Conservation (phyloP, 331 rosid species). For the Malus hybrid region DNA sequence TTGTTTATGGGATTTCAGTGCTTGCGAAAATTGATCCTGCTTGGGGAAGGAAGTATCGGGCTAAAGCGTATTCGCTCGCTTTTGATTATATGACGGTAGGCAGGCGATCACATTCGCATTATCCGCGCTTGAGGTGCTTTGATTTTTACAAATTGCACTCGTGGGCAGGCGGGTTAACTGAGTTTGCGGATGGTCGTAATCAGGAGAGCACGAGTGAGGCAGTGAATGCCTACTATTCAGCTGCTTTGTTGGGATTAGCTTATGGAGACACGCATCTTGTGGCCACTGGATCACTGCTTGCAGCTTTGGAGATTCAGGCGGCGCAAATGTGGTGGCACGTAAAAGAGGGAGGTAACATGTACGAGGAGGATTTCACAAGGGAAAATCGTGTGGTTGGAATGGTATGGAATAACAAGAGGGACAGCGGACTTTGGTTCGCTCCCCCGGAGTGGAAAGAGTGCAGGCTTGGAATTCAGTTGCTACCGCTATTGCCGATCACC, state of each 20-base stretch:
- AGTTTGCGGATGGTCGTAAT: conserved; percentile 71
- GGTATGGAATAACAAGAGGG: conserved; percentile 73
- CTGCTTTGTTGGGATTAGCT: conserved; percentile 71
- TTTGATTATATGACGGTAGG: conserved; percentile 62
- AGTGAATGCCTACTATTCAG: conserved; percentile 71
- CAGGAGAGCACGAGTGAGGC: conserved; percentile 87
- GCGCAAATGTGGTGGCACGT: conserved; percentile 86
- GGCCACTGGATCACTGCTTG: conserved; percentile 51
- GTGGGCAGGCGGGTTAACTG: conserved; percentile 81
- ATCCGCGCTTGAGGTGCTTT: conserved; percentile 64
- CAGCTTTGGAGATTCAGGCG: conserved; percentile 55
- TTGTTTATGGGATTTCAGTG: too few species aligned
- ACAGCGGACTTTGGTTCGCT: conserved; percentile 84
- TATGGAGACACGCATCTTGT: conserved; percentile 67
- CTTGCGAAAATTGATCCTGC: conserved; percentile 61
- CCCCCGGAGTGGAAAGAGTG: conserved; percentile 78
- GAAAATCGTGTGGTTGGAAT: conserved; percentile 63
- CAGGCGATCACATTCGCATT: conserved; percentile 34
- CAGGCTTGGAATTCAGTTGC: conserved; percentile 68
- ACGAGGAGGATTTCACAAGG: conserved; percentile 44
- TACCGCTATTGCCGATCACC: conserved; percentile 61
- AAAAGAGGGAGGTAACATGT: conserved; percentile 34
- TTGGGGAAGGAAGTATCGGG: conserved; percentile 63
- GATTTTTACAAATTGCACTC: conserved; percentile 69
- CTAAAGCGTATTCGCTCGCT: conserved; percentile 63